phyloP scores from a whole-genome alignment of 768 basidiomycete species.

The Leccinum ochraceum region DNA sequence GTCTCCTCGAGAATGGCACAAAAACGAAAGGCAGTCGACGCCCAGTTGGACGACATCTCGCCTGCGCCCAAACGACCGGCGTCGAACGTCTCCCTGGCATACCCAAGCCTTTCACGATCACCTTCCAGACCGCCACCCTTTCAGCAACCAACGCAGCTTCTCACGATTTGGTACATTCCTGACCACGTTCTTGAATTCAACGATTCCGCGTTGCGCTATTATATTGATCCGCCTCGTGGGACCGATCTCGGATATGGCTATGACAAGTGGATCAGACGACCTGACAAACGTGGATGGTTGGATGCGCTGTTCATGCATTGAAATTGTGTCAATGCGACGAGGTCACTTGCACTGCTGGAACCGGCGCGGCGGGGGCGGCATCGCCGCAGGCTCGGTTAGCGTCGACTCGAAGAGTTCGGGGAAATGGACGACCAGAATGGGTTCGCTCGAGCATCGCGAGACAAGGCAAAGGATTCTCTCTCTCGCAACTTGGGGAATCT shows the following conservation, averaged over 20 bases:
- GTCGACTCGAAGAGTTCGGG: slow-evolving; percentile 13
- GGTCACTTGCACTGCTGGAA: slow-evolving; percentile 25
- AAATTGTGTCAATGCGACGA: slow-evolving; percentile 34
- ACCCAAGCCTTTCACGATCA: too few species aligned
- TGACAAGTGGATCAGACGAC: too few species aligned
- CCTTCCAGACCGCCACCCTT: too few species aligned
- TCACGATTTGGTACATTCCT: too few species aligned
- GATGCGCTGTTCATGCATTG: slow-evolving; percentile 24
- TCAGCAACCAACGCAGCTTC: too few species aligned
- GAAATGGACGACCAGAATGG: slow-evolving; percentile 5
- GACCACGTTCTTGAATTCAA: slow-evolving; percentile 40
- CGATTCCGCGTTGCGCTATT: slow-evolving; percentile 72
- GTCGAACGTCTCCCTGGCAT: too few species aligned
- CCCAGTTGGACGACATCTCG: too few species aligned
- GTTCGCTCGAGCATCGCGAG: not conserved
- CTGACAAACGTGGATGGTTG: too few species aligned
- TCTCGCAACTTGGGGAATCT: not conserved
- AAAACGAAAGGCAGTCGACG: too few species aligned
- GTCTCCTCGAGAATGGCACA: too few species aligned
- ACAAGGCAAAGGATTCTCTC: slow-evolving; percentile 2
- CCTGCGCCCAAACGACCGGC: slow-evolving; percentile 23
- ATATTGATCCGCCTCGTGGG: slow-evolving; percentile 60
- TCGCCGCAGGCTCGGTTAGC: slow-evolving; percentile 23
- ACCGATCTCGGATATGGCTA: slow-evolving; percentile 32
- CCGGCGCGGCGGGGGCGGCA: slow-evolving; percentile 4